These are phyloP conservation scores for Wickerhamiella pararugosa DNA, from an alignment of 1,139 yeast genomes.

Conservation along the genomic window DNA sequence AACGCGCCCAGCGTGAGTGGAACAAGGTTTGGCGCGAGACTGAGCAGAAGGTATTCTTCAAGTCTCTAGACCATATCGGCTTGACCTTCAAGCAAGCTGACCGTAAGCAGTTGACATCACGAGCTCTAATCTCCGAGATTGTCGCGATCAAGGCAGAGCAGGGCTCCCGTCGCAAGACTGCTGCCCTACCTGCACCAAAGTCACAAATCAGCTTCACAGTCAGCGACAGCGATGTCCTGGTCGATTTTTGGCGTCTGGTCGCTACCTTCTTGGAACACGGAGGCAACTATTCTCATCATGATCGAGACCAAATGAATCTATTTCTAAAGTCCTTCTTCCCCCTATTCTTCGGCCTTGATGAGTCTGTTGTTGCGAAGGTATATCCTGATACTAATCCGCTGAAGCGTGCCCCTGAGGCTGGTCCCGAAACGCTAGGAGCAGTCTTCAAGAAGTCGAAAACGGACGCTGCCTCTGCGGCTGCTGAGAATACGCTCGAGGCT, in stretches of 20 bases:
- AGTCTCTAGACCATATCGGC: constrained; percentile 89
- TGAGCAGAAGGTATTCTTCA: constrained; percentile 87
- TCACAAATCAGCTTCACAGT: constrained; percentile 62
- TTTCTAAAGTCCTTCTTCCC: constrained; percentile 59
- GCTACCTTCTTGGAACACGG: constrained; percentile 55
- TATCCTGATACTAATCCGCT: constrained; percentile 4
- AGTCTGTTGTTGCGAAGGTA: constrained; percentile 1
- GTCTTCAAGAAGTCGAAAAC: constrained; percentile 17
- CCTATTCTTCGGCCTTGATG: constrained; percentile 42
- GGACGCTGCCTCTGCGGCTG: constrained; percentile 19
- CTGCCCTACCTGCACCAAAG: constrained; percentile 74
- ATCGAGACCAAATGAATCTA: constrained; percentile 60
- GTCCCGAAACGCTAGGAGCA: constrained; percentile 1
- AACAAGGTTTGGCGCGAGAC: constrained; percentile 98
- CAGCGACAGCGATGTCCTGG: constrained; percentile 49
- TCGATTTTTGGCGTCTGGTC: constrained; percentile 58
- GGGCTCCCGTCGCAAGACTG: constrained; percentile 60
- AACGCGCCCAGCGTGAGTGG: constrained; percentile 97
- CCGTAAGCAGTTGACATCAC: constrained; percentile 77
- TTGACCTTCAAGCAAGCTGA: constrained; percentile 93
- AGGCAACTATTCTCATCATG: constrained; percentile 58
- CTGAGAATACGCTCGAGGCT: background rate
- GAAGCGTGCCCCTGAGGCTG: constrained; percentile 9
- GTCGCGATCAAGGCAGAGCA: constrained; percentile 89
- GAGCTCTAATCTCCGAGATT: constrained; percentile 80